Evolutionary conservation across 495 filamentous ascomycete species (phyloP).

Genomic region (Hamigera avellanea): DNA sequence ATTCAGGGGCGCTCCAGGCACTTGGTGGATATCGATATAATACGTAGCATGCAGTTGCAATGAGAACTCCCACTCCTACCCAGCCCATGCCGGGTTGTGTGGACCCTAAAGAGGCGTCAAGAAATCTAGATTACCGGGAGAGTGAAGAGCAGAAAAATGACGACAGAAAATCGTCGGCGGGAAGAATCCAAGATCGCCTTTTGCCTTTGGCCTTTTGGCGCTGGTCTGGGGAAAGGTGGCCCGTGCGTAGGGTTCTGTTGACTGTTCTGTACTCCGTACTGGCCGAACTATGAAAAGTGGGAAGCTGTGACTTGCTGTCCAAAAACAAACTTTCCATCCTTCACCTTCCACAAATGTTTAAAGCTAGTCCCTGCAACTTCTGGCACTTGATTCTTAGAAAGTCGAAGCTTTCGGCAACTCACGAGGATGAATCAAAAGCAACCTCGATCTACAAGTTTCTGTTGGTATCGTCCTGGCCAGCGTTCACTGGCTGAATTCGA

Average conservation of each 20-base stretch:
- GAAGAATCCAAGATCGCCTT: too few species aligned
- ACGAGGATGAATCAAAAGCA: not conserved
- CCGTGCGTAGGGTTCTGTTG: constrained; percentile 8
- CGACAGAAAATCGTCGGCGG: not conserved
- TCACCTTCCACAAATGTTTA: too few species aligned
- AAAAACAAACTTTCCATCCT: too few species aligned
- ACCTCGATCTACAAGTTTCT: not conserved
- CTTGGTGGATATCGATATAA: constrained; percentile 6
- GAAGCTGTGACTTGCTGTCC: too few species aligned
- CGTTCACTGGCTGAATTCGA: too few species aligned
- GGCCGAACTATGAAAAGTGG: not conserved
- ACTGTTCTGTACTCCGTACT: not conserved
- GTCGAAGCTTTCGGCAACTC: too few species aligned
- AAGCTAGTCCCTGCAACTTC: too few species aligned
- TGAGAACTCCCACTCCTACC: constrained; percentile 20
- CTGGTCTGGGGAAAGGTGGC: constrained; percentile 1
- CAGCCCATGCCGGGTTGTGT: constrained; percentile 22
- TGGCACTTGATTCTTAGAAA: too few species aligned
- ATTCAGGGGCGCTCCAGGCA: too few species aligned
- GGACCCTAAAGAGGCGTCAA: not conserved
- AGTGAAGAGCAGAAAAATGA: constrained; percentile 1
- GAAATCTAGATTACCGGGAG: not conserved
- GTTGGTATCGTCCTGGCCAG: not conserved
- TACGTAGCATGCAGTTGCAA: constrained; percentile 23
- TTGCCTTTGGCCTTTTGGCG: too few species aligned